Percentiles rank a stretch among this genome's conserved stretches.
These are phyloP conservation scores for Colletotrichum euphorbiae DNA, from an alignment of 2,329 filamentous ascomycete genomes.

Conservation along the genomic window DNA sequence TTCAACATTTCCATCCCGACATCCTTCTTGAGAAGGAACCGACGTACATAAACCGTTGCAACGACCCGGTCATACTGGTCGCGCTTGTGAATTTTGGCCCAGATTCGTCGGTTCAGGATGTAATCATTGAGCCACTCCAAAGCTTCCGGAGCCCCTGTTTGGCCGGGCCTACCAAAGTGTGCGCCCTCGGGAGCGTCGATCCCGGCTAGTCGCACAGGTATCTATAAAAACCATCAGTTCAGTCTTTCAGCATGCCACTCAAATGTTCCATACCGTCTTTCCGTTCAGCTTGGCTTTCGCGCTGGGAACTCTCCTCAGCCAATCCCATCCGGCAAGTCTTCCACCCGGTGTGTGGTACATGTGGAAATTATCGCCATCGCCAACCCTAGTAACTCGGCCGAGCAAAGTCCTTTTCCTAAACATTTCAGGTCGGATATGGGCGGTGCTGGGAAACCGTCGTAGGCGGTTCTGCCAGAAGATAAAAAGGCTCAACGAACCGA, in stretches of 20 bases:
- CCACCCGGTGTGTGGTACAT: constrained; percentile 97
- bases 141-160: constrained; percentile 86
- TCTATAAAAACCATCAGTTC: constrained; percentile 59
- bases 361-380: constrained; percentile 96
- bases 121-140: constrained; percentile 82
- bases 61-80: constrained; percentile 96
- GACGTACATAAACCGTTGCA: constrained; percentile 82
- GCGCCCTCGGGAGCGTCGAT: constrained; percentile 93
- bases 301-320: constrained; percentile 80
- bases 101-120: constrained; percentile 78
- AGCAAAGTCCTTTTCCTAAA: constrained; percentile 83
- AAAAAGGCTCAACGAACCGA: constrained; percentile 64
- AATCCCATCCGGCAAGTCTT: constrained; percentile 88
- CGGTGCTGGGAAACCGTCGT: constrained; percentile 83
- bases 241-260: background rate
- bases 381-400: constrained; percentile 90
- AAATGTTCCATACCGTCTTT: constrained; percentile 73
- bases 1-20: constrained; percentile 92
- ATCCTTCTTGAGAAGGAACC: constrained; percentile 77
- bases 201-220: constrained; percentile 89
- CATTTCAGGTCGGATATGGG: constrained; percentile 78
- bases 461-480: constrained; percentile 81
- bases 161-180: constrained; percentile 89
- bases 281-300: constrained; percentile 77
- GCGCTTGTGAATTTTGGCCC: constrained; percentile 82